A percentile compares a stretch with the other conserved stretches of the same genome.
Conservation (phyloP, 164 flowering plant species). For the Stephania cephalantha region DNA sequence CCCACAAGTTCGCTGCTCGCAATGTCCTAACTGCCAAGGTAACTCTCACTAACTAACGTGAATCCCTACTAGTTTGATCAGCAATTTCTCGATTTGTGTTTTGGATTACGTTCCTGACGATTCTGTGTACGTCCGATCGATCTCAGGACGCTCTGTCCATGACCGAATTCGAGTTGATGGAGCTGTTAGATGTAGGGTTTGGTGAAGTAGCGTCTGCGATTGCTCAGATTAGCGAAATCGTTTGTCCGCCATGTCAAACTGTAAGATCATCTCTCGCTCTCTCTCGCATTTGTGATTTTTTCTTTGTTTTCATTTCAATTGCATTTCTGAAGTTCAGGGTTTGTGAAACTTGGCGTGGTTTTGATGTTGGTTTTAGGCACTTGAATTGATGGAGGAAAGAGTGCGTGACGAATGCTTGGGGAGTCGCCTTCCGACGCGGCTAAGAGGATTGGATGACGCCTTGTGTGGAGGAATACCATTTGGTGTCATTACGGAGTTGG, state of each 20-base stretch:
- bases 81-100: background rate
- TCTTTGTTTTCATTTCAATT: background rate
- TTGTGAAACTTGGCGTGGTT: background rate
- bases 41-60: background rate
- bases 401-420: constrained; percentile 31
- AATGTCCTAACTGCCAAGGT: constrained; percentile 76
- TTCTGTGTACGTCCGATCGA: background rate
- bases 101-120: too few relatives aligned
- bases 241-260: constrained; percentile 66
- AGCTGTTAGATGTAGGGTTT: constrained; percentile 66
- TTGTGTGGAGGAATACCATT: constrained; percentile 84
- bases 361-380: constrained; percentile 37
- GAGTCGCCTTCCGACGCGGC: constrained; percentile 58
- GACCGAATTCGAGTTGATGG: constrained; percentile 81
- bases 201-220: constrained; percentile 52
- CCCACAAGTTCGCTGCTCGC: constrained; percentile 70
- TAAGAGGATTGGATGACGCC: constrained; percentile 68
- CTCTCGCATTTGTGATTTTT: background rate
- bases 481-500: constrained; percentile 78
- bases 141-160: constrained; percentile 66
- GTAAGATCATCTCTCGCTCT: constrained; percentile 21
- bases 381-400: constrained; percentile 53
- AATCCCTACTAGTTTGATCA: background rate
- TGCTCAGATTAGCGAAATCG: constrained; percentile 51
- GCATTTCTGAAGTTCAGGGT: too few relatives aligned